phyloP scores from a whole-genome alignment of 163 green algal genomes.

The Chloromonas sp. region DNA sequence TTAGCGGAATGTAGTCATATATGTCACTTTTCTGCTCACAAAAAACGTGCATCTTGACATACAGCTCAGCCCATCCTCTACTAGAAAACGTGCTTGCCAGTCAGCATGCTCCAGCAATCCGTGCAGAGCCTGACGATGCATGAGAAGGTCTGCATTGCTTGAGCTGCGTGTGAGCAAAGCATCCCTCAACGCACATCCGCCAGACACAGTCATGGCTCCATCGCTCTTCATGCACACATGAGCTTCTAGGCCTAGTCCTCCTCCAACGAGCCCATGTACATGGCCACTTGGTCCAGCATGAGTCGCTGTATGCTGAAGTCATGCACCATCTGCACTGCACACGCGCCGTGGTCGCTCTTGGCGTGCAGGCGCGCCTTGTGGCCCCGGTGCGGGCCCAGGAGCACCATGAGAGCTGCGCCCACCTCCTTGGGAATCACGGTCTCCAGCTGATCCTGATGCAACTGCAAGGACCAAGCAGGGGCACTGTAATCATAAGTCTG shows the following conservation, averaged over 20 bases:
- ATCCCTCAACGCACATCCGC: neutral
- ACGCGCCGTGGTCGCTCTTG: slow-evolving; percentile 37
- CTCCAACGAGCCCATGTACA: slow-evolving; percentile 48
- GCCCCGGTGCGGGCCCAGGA: slow-evolving; percentile 47
- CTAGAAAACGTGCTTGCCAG: too few species aligned
- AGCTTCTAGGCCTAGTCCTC: slow-evolving; percentile 26
- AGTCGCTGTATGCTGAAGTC: slow-evolving; percentile 58
- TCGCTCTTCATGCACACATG: neutral
- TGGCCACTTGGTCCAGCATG: slow-evolving; percentile 59
- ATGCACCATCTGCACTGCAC: slow-evolving; percentile 59
- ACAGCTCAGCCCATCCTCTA: too few species aligned
- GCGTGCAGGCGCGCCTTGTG: slow-evolving; percentile 41
- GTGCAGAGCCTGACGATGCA: too few species aligned
- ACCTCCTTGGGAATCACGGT: slow-evolving; percentile 79
- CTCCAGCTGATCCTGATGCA: slow-evolving; percentile 76
- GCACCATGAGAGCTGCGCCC: slow-evolving; percentile 56
- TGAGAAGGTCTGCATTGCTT: neutral
- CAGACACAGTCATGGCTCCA: neutral
- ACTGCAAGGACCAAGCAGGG: slow-evolving; percentile 8
- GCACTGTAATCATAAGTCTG: neutral
- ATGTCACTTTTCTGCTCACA: too few species aligned
- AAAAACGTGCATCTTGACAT: too few species aligned
- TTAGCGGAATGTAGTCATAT: too few species aligned
- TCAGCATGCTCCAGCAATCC: too few species aligned
- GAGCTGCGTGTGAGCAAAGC: neutral